These are phyloP conservation scores for Madurella mycetomatis DNA, from an alignment of 2,329 filamentous ascomycete genomes.

Conservation along the genomic window DNA sequence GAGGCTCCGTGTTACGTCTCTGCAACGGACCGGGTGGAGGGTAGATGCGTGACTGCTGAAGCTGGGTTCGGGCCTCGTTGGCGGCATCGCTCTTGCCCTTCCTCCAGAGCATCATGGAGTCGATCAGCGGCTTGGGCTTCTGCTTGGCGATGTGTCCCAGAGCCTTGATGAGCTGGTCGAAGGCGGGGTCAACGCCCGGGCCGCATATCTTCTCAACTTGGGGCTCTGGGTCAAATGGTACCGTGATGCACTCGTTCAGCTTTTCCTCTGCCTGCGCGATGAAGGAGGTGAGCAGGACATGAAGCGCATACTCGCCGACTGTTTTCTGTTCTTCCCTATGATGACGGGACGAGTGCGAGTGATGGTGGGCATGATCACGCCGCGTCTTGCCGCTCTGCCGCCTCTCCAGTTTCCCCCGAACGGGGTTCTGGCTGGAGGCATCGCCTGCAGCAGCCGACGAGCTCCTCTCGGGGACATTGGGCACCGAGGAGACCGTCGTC, in stretches of 20 bases:
- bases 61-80: conserved; percentile 58
- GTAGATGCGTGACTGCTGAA: conserved; percentile 48
- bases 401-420: conserved; percentile 53
- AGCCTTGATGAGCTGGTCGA: conserved; percentile 91
- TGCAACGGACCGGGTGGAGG: conserved; percentile 47
- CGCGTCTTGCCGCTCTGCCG: conserved; percentile 63
- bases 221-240: conserved; percentile 74
- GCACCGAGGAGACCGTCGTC: conserved; percentile 30
- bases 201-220: conserved; percentile 88
- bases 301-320: conserved; percentile 94
- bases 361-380: conserved; percentile 69
- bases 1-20: conserved; percentile 71
- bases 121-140: conserved; percentile 91
- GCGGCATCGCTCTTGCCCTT: conserved; percentile 93
- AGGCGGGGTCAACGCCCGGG: conserved; percentile 77
- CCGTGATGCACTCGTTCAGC: conserved; percentile 80
- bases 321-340: conserved; percentile 77
- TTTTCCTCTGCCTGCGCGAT: conserved; percentile 96
- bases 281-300: conserved; percentile 96
- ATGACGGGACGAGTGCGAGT: conserved; percentile 69
- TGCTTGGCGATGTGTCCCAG: conserved; percentile 91
- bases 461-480: conserved; percentile 40
- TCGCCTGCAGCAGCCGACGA: conserved; percentile 44
- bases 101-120: conserved; percentile 97
- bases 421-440: conserved; percentile 35